Conservation (phyloP, 371 early-diverging fungal species). For the Gilbertella persicaria region DNA sequence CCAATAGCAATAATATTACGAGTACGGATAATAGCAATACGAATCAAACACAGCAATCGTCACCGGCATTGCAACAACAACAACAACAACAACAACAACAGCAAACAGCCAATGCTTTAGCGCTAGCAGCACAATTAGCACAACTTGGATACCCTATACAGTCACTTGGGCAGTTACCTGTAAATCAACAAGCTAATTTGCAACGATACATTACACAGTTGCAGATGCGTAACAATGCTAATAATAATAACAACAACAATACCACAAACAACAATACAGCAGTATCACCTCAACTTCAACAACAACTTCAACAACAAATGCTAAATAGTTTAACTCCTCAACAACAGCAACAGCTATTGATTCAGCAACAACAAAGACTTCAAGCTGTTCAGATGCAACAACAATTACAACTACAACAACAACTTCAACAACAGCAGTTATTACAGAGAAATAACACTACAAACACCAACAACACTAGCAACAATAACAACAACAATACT, state of each 20-base stretch:
- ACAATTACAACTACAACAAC: slow-evolving; percentile 23
- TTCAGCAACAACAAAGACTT: slow-evolving; percentile 23
- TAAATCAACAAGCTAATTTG: slow-evolving; percentile 41
- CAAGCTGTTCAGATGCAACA: slow-evolving; percentile 22
- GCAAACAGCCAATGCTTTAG: slow-evolving; percentile 30
- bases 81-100: slow-evolving; percentile 23
- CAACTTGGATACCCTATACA: slow-evolving; percentile 44
- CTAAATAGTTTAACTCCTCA: slow-evolving; percentile 7
- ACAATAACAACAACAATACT: slow-evolving; percentile 21
- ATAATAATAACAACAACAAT: slow-evolving; percentile 5
- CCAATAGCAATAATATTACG: background rate
- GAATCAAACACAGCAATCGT: slow-evolving; percentile 9
- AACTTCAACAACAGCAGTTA: slow-evolving; percentile 14
- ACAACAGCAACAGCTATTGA: slow-evolving; percentile 9
- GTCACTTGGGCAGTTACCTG: slow-evolving; percentile 24
- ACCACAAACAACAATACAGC: background rate
- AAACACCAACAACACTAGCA: slow-evolving; percentile 2
- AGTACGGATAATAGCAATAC: slow-evolving; percentile 7
- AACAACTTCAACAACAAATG: slow-evolving; percentile 1
- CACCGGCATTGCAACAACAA: slow-evolving; percentile 21
- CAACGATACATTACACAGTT: slow-evolving; percentile 45
- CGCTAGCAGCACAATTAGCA: slow-evolving; percentile 40
- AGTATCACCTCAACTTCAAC: slow-evolving; percentile 4
- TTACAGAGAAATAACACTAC: background rate
- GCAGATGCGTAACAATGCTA: slow-evolving; percentile 30